phyloP scores from a whole-genome alignment of 2,329 filamentous ascomycete species.

The Thelonectria discophora region DNA sequence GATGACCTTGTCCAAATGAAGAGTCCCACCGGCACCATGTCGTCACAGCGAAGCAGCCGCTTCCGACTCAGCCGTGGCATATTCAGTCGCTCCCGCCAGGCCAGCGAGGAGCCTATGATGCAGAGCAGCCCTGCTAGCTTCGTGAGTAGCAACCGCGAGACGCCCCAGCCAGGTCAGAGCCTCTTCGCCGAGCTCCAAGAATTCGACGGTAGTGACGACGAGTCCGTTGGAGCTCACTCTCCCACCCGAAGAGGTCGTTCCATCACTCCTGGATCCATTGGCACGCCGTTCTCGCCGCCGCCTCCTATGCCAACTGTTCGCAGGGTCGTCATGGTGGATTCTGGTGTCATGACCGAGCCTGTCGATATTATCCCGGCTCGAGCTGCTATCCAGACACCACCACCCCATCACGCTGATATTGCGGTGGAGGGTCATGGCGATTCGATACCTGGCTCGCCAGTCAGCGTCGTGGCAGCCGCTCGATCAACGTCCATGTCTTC shows the following conservation, averaged over 20 bases:
- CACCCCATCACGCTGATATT: conserved; percentile 18
- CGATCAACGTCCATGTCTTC: conserved; percentile 56
- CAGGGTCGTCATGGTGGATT: conserved; percentile 66
- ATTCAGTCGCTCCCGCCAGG: conserved; percentile 64
- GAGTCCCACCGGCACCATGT: conserved; percentile 69
- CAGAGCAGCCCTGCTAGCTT: conserved; percentile 69
- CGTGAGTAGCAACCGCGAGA: conserved; percentile 58
- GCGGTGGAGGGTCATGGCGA: conserved; percentile 30
- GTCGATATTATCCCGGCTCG: conserved; percentile 50
- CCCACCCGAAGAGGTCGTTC: conserved; percentile 62
- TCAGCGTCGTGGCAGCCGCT: conserved; percentile 42
- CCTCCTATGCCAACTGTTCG: conserved; percentile 61
- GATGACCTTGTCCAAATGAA: conserved; percentile 64
- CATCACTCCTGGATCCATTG: conserved; percentile 58
- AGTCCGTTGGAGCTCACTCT: conserved; percentile 66
- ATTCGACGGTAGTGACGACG: conserved; percentile 78
- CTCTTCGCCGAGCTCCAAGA: conserved; percentile 91
- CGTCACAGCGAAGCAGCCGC: conserved; percentile 72
- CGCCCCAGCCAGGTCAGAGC: conserved; percentile 72
- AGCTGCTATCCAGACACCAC: conserved; percentile 18
- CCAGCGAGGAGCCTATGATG: conserved; percentile 66
- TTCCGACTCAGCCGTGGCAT: conserved; percentile 74
- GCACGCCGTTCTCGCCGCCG: conserved; percentile 55
- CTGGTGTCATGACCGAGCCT: conserved; percentile 68
- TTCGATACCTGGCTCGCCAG: conserved; percentile 35